Percentiles rank a stretch among this genome's conserved stretches.
Evolutionary conservation across 176 grass and related monocot species (phyloP).

Genomic region (Raddia guianensis): DNA sequence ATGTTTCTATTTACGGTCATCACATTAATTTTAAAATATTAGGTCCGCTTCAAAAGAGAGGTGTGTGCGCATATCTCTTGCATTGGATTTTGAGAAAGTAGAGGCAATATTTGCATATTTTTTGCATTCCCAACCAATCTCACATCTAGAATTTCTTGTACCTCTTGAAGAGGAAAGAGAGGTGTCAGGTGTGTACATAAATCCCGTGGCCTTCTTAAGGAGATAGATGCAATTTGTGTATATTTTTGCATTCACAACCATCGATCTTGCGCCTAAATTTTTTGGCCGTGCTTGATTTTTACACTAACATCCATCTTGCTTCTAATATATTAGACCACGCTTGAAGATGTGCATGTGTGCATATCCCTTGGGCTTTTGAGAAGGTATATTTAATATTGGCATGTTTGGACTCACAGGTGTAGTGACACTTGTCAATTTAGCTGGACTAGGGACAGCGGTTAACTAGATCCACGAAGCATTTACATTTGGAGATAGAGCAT

Average conservation of each 20-base stretch:
- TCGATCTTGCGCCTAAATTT: not conserved
- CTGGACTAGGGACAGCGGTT: not conserved
- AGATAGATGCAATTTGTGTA: not conserved
- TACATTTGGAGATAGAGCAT: not conserved
- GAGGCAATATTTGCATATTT: not conserved
- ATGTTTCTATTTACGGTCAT: too few relatives aligned
- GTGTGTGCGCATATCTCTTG: too few relatives aligned
- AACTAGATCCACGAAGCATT: not conserved
- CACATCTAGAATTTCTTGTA: not conserved
- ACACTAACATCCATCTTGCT: not conserved
- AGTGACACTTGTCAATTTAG: not conserved
- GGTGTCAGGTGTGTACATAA: not conserved
- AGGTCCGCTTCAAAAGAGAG: too few relatives aligned
- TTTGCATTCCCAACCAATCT: not conserved
- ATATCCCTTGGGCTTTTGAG: not conserved
- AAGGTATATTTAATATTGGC: not conserved
- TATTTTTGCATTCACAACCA: not conserved
- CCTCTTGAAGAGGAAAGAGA: not conserved
- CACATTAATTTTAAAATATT: too few relatives aligned
- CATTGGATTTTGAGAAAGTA: too few relatives aligned
- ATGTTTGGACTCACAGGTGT: not conserved
- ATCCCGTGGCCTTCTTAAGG: not conserved
- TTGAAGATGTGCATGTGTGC: not conserved
- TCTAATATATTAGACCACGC: not conserved
- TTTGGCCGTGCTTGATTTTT: not conserved